Percentiles rank a stretch among this genome's conserved stretches.
phyloP scores from a whole-genome alignment of 306 rosid species.

The Malus asiatica region DNA sequence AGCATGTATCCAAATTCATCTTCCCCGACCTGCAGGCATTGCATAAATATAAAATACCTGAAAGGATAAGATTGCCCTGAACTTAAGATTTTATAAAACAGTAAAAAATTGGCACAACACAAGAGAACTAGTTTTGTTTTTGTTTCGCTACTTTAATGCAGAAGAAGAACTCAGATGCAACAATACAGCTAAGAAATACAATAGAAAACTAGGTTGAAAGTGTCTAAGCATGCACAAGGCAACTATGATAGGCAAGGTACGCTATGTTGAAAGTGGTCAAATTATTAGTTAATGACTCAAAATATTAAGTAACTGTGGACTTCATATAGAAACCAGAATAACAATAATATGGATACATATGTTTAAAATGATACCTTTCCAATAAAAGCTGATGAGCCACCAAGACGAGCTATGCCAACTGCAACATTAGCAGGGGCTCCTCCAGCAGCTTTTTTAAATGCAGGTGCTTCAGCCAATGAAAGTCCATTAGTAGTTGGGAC shows the following conservation, averaged over 20 bases:
- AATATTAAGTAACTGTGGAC: not conserved
- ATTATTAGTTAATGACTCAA: not conserved
- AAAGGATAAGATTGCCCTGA: not conserved
- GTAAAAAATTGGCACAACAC: not conserved
- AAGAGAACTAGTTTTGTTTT: not conserved
- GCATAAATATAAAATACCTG: constrained; percentile 1
- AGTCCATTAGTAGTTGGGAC: constrained; percentile 78
- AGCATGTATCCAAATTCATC: constrained; percentile 99
- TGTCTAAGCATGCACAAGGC: not conserved
- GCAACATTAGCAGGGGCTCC: constrained; percentile 99
- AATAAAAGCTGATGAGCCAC: constrained; percentile 89
- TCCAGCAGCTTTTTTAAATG: constrained; percentile 91
- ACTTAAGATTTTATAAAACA: not conserved
- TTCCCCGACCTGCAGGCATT: constrained; percentile 70
- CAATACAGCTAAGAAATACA: not conserved
- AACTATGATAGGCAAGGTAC: not conserved
- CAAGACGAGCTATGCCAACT: constrained; percentile 86
- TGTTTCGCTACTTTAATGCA: not conserved
- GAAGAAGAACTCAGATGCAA: not conserved
- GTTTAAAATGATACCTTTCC: constrained; percentile 59
- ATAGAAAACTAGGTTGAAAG: not conserved
- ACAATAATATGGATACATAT: constrained; percentile 7
- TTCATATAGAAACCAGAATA: not conserved
- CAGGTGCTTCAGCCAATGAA: constrained; percentile 88
- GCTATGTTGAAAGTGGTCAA: not conserved